phyloP scores from a whole-genome alignment of 2,329 filamentous ascomycete genomes.

The Pleomassaria siparia region DNA sequence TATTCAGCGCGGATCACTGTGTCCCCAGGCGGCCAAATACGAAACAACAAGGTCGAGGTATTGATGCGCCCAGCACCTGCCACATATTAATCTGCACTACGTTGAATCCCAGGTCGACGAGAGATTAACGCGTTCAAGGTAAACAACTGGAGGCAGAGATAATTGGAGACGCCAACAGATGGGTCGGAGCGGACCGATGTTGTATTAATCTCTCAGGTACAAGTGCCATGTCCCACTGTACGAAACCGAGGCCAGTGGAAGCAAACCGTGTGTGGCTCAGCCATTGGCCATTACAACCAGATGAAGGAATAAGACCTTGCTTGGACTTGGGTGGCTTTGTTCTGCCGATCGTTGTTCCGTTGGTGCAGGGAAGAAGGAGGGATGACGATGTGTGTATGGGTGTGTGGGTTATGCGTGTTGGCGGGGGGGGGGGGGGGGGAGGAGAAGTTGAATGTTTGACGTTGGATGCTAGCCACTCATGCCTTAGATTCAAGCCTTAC shows the following conservation, averaged over 20 bases:
- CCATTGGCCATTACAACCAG: not conserved
- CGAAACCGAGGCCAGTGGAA: not conserved
- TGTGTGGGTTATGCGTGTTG: too few relatives aligned
- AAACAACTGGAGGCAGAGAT: conserved; percentile 9
- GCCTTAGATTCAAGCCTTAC: conserved; percentile 28
- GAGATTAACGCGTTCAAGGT: conserved; percentile 3
- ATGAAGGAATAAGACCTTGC: conserved; percentile 4
- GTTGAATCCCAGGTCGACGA: not conserved
- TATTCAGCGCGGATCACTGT: conserved; percentile 12
- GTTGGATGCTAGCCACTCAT: conserved; percentile 24
- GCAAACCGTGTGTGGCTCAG: not conserved
- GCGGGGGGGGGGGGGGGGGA: too few relatives aligned
- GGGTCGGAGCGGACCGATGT: conserved; percentile 7
- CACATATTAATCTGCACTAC: conserved; percentile 5
- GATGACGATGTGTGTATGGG: conserved; percentile 17
- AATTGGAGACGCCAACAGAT: conserved; percentile 9
- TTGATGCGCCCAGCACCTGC: conserved; percentile 4
- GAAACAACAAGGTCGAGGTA: not conserved
- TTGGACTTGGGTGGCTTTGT: not conserved
- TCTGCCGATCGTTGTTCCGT: not conserved
- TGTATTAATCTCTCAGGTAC: conserved; percentile 4
- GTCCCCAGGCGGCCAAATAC: too few relatives aligned
- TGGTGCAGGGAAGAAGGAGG: conserved; percentile 3
- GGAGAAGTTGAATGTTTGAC: conserved; percentile 14
- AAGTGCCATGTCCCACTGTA: not conserved